Percentiles rank a stretch among this genome's conserved stretches.
Conservation (phyloP, 1,284 basidiomycete genomes). For the Peniophora sp. region DNA sequence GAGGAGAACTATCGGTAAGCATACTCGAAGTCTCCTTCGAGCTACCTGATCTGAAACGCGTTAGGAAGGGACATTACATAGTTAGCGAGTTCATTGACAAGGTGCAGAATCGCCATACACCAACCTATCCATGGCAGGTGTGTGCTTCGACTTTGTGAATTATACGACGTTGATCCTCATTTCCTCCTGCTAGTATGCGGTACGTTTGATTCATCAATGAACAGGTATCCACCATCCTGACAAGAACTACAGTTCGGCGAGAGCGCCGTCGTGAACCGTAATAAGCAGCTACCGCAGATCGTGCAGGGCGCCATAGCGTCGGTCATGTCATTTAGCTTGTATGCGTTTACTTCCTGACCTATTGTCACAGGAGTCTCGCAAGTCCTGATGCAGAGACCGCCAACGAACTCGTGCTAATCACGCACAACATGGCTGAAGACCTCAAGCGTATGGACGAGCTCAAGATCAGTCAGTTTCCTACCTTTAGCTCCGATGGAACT, state of each 20-base stretch:
- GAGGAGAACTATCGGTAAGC: constrained; percentile 71
- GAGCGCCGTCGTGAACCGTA: constrained; percentile 63
- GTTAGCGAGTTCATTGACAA: constrained; percentile 74
- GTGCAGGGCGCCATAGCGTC: constrained; percentile 72
- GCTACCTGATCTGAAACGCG: constrained; percentile 1
- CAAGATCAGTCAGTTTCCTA: constrained; percentile 54
- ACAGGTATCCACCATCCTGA: background rate
- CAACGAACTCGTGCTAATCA: constrained; percentile 73
- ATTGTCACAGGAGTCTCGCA: constrained; percentile 48
- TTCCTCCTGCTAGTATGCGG: constrained; percentile 46
- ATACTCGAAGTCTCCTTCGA: background rate
- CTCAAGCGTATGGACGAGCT: constrained; percentile 61
- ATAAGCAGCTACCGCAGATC: constrained; percentile 54
- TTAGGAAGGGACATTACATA: constrained; percentile 74
- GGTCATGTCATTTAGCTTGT: background rate
- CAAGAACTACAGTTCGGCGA: constrained; percentile 63
- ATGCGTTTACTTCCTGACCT: background rate
- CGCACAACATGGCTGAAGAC: constrained; percentile 51
- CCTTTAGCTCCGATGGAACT: constrained; percentile 12
- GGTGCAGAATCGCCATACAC: constrained; percentile 49
- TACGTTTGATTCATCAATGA: constrained; percentile 26
- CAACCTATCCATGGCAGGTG: constrained; percentile 67
- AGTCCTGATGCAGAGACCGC: constrained; percentile 73
- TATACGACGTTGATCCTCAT: constrained; percentile 12
- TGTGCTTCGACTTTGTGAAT: constrained; percentile 15